Base-by-base conservation (phyloP, 352 stramenopile genomes). In the Phytophthora sansomeana region DNA sequence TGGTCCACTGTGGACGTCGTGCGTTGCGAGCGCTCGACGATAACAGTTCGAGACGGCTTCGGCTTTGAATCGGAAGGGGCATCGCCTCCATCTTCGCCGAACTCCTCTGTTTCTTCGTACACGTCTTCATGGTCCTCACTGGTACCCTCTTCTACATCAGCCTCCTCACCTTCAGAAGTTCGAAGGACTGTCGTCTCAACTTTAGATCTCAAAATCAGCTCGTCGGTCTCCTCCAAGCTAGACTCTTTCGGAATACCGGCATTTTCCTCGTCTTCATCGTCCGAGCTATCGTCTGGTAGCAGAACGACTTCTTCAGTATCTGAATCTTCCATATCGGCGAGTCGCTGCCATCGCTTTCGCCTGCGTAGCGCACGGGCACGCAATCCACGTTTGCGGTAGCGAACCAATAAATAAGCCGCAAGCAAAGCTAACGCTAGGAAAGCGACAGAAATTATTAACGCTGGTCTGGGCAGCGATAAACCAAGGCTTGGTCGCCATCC, bases 241-340 rank as follows among this genome's bases (percentile, higher is more conserved):
- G 39, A 28, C 26, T 81, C 60, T 14, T 54, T 48, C 0, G 29
- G 32, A 36, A 11, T 9, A 21, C 5, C 39, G 47, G 26, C n/a
- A 26, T 43, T 35, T 21, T 51, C 39, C 19, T 26, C 42, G 3
- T 4, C 62, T 44, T 70, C 61, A n/a, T 70, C 62, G 38, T 75
- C 50, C 32, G 62, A 69, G 47, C 58, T 67, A 13, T 58, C 56
- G n/a, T 70, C 63, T 29, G 67, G 54, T 21, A 80, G 16, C 26
- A 87, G 47, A 38, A 85, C 75, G 17, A 88, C 79, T 48, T 83
- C 77, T 58, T 88, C 79, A 0, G 59, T 48, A 21, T 83, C 73
- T 32, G 52, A 70, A n/a, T 80, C 67, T 4, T 67, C 46, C 19
- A 65, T 17, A 13, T 63, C 36, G 0, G 28, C 47, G 14, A 57